Evolutionary conservation across 176 grass and related monocot species (phyloP), one percentile per base, ranked within the genome.

Genomic region (Bromus sterilis): DNA sequence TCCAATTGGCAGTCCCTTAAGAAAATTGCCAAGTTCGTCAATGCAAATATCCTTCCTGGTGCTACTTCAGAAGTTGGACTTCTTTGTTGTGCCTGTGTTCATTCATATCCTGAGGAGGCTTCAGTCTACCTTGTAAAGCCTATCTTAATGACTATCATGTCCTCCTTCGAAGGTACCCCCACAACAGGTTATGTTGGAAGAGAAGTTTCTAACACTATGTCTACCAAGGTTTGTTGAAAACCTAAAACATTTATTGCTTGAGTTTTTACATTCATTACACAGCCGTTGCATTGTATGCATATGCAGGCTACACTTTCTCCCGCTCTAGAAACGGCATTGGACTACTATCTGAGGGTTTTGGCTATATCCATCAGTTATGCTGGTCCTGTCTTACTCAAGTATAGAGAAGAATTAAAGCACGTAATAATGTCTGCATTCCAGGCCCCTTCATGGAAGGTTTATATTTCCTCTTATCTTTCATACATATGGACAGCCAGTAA

Each of bases 11-110:
- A 98, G 95, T 89, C 84, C 6, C 87, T 98, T 78, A 89, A 88
- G 78, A 94, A 94, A 93, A 98, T 98, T 85, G 80, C 92, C 70
- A 98, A 89, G 76, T 98, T 98, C 67, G 95, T 98, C 73, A 94
- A 89, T 81, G 72, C 88, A 86, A 95, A 94, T 82, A 98, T 95
- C 55, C 90, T 98, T 73, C 92, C 95, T 65, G 92, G 95, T 77
- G 95, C 95, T 63, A 94, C 92, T 60, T 88, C 90, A 79, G 95
- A 98, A 82, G 84, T 98, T 91, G 92, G 95, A 53, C 88, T 98
- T 87, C 87, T 98, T 78, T 95, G 92, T 85, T 98, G 90, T 93
- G 92, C 95, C 73, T 98, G 92, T 26, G 76, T 94, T 73, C 88
- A 89, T 77, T 93, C 95, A 61, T 78, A 86, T 87, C 88, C 95